phyloP scores from a whole-genome alignment of 2,329 filamentous ascomycete genomes.

The Talaromyces sp. region DNA sequence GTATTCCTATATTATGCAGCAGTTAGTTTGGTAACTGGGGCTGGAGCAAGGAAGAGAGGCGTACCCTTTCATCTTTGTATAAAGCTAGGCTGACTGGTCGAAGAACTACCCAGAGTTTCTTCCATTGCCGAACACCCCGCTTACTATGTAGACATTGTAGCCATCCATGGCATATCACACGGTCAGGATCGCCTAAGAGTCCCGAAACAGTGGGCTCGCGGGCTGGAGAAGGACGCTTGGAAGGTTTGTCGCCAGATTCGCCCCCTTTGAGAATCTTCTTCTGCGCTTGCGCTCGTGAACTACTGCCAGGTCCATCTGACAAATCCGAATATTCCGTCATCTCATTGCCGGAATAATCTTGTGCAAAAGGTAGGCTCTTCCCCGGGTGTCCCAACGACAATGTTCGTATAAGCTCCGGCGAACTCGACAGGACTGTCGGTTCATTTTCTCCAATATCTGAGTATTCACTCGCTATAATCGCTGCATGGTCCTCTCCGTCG shows the following conservation, averaged over 20 bases:
- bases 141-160: slow-evolving; percentile 79
- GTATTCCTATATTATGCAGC: slow-evolving; percentile 63
- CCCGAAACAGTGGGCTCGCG: slow-evolving; percentile 8
- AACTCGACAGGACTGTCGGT: slow-evolving; percentile 21
- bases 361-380: slow-evolving; percentile 31
- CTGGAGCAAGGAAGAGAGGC: slow-evolving; percentile 10
- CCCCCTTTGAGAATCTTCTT: slow-evolving; percentile 14
- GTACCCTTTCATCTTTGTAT: slow-evolving; percentile 74
- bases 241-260: background rate
- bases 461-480: slow-evolving; percentile 37
- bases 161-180: slow-evolving; percentile 91
- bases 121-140: slow-evolving; percentile 81
- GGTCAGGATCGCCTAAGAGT: slow-evolving; percentile 61
- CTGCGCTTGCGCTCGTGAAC: slow-evolving; percentile 18
- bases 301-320: slow-evolving; percentile 54
- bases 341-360: slow-evolving; percentile 59
- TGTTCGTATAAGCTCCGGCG: slow-evolving; percentile 30
- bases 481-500: slow-evolving; percentile 24
- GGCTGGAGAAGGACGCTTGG: slow-evolving; percentile 1
- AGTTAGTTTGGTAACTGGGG: background rate
- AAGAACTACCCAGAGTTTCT: slow-evolving; percentile 87
- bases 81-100: slow-evolving; percentile 78
- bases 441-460: slow-evolving; percentile 34
- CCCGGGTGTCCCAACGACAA: slow-evolving; percentile 25
- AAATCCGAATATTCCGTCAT: slow-evolving; percentile 81